phyloP scores from a whole-genome alignment of 805 yeast species.

The Hagleromyces aurorensis region DNA sequence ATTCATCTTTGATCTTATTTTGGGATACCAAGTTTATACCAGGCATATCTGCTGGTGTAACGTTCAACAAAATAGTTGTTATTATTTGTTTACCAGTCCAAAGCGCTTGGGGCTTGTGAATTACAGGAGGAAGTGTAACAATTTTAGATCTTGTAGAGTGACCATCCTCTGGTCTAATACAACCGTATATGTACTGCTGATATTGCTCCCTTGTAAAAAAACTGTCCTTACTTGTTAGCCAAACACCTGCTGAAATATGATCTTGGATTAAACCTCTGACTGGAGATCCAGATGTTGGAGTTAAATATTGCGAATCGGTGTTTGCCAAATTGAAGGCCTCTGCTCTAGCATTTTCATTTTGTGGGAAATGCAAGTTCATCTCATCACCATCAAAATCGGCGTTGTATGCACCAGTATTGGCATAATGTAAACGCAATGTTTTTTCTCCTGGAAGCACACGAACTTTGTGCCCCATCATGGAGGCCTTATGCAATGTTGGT shows the following conservation, averaged over 20 bases:
- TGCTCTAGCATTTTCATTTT: constrained; percentile 92
- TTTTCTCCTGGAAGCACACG: constrained; percentile 96
- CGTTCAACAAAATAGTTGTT: constrained; percentile 81
- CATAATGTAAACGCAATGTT: constrained; percentile 92
- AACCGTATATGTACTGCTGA: constrained; percentile 89
- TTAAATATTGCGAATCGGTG: constrained; percentile 93
- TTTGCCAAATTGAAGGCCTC: constrained; percentile 93
- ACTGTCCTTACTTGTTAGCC: constrained; percentile 91
- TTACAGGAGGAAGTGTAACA: constrained; percentile 81
- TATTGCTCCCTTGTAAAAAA: constrained; percentile 86
- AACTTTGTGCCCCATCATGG: constrained; percentile 99
- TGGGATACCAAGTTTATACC: constrained; percentile 79
- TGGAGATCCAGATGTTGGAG: constrained; percentile 98
- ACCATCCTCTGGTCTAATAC: constrained; percentile 96
- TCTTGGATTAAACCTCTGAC: constrained; percentile 98
- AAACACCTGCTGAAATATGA: constrained; percentile 97
- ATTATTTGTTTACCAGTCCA: constrained; percentile 99
- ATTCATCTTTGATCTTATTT: constrained; percentile 87
- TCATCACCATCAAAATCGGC: constrained; percentile 99
- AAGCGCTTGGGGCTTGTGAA: constrained; percentile 75
- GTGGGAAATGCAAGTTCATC: constrained; percentile 99
- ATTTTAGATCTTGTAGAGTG: constrained; percentile 69
- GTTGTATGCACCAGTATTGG: constrained; percentile 97
- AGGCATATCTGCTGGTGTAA: constrained; percentile 80
- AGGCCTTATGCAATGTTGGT: constrained; percentile 97